These are phyloP conservation scores for Mucor sp. DNA, from an alignment of 371 early-diverging fungal species.

Conservation along the genomic window DNA sequence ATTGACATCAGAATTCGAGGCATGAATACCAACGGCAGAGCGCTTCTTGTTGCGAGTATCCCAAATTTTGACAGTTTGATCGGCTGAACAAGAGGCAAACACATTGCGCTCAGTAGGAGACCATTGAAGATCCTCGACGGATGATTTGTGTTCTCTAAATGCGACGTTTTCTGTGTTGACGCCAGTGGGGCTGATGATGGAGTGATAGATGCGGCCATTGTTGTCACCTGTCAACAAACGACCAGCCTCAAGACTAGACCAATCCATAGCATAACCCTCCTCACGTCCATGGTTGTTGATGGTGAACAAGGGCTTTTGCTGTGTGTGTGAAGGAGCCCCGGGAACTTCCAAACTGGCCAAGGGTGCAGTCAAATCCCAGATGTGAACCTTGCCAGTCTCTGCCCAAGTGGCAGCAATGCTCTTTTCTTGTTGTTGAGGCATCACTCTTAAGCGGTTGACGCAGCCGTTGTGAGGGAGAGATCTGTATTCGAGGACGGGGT, in stretches of 20 bases:
- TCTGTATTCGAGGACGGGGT: slow-evolving; percentile 87
- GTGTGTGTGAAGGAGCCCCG: slow-evolving; percentile 65
- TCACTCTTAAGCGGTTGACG: slow-evolving; percentile 87
- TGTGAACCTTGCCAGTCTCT: slow-evolving; percentile 91
- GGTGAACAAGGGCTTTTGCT: slow-evolving; percentile 75
- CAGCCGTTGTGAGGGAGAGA: slow-evolving; percentile 88
- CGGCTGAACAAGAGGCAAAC: slow-evolving; percentile 91
- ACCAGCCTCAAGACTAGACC: slow-evolving; percentile 75
- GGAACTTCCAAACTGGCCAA: slow-evolving; percentile 81
- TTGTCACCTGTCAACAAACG: slow-evolving; percentile 90
- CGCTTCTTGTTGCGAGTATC: slow-evolving; percentile 83
- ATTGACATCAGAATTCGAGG: slow-evolving; percentile 90
- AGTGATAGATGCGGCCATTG: slow-evolving; percentile 78
- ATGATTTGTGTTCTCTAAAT: slow-evolving; percentile 82
- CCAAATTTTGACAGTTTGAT: slow-evolving; percentile 94
- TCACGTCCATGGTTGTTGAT: slow-evolving; percentile 76
- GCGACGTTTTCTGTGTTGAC: slow-evolving; percentile 71
- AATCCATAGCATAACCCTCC: slow-evolving; percentile 97
- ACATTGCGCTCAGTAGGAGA: slow-evolving; percentile 88
- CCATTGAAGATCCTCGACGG: slow-evolving; percentile 97
- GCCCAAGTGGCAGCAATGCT: slow-evolving; percentile 91
- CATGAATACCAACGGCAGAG: slow-evolving; percentile 77
- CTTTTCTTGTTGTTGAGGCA: slow-evolving; percentile 61
- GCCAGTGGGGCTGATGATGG: slow-evolving; percentile 62
- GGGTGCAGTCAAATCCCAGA: slow-evolving; percentile 82